Evolutionary conservation across 2,329 filamentous ascomycete genomes (phyloP).

Genomic region (Xylaria sp.): DNA sequence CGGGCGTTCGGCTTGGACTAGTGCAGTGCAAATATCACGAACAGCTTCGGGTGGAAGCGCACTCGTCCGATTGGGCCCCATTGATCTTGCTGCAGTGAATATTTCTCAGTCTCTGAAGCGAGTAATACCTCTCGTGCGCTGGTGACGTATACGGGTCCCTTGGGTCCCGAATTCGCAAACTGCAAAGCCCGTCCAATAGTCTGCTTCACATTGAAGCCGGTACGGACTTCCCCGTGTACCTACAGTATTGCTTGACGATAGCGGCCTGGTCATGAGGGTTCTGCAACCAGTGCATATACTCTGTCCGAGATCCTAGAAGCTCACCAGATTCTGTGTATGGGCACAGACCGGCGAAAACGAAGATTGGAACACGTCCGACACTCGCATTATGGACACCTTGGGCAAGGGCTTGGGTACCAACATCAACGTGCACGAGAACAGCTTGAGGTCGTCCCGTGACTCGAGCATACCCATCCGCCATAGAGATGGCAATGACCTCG

Average conservation of each 20-base stretch:
- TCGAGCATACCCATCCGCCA: conserved; percentile 80
- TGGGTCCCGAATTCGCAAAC: conserved; percentile 75
- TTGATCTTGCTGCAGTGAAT: conserved; percentile 41
- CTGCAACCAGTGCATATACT: conserved; percentile 85
- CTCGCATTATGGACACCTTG: conserved; percentile 79
- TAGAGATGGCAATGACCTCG: conserved; percentile 79
- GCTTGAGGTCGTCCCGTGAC: conserved; percentile 74
- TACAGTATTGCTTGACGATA: conserved; percentile 78
- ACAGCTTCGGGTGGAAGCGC: conserved; percentile 54
- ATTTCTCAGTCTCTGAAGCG: conserved; percentile 67
- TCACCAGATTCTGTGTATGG: conserved; percentile 80
- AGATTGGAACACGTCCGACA: conserved; percentile 73
- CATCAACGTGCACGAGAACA: conserved; percentile 79
- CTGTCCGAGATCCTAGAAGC: conserved; percentile 74
- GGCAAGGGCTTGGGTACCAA: conserved; percentile 80
- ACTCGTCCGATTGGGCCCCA: conserved; percentile 43
- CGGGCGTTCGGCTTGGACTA: conserved; percentile 59
- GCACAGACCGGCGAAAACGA: conserved; percentile 80
- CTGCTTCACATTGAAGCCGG: conserved; percentile 79
- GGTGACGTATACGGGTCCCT: conserved; percentile 75
- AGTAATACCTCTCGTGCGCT: conserved; percentile 77
- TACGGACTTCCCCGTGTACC: conserved; percentile 78
- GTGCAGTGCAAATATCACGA: conserved; percentile 55
- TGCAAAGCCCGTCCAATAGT: conserved; percentile 77
- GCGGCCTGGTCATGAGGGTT: conserved; percentile 80